Conservation (phyloP, 73 alveolate genomes). For the Tetrahymena malaccensis region DNA sequence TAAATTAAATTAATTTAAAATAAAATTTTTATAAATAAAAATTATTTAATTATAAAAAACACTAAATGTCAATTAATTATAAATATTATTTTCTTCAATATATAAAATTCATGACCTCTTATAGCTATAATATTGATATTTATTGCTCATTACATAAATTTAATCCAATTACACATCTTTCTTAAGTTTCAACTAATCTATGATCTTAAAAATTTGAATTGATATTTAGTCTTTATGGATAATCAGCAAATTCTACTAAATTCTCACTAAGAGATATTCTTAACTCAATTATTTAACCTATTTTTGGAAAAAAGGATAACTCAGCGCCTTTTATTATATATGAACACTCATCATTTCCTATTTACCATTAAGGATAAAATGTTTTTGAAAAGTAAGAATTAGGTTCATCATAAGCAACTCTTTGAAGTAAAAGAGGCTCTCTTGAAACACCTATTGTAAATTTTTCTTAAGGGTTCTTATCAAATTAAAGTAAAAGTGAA, state of each 20-base stretch:
- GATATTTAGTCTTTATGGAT: not conserved
- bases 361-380: not conserved
- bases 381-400: not conserved
- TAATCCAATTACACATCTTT: not conserved
- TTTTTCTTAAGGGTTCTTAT: not conserved
- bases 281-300: not conserved
- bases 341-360: not conserved
- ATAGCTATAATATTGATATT: not conserved
- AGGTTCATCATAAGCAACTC: not conserved
- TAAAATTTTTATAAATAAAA: too few relatives aligned
- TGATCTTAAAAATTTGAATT: not conserved
- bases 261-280: not conserved
- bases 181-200: not conserved
- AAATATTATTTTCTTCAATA: not conserved
- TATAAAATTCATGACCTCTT: not conserved
- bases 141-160: not conserved
- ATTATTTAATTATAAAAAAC: not conserved
- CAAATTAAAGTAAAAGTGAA: not conserved
- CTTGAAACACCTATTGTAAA: not conserved
- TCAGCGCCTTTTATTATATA: not conserved
- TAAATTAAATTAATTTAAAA: too few relatives aligned
- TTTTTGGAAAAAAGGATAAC: not conserved
- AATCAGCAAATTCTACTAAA: not conserved
- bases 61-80: too few relatives aligned
- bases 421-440: not conserved